Base-by-base conservation (phyloP, 2,329 filamentous ascomycete species). In the Exophiala phaeomuriformis region DNA sequence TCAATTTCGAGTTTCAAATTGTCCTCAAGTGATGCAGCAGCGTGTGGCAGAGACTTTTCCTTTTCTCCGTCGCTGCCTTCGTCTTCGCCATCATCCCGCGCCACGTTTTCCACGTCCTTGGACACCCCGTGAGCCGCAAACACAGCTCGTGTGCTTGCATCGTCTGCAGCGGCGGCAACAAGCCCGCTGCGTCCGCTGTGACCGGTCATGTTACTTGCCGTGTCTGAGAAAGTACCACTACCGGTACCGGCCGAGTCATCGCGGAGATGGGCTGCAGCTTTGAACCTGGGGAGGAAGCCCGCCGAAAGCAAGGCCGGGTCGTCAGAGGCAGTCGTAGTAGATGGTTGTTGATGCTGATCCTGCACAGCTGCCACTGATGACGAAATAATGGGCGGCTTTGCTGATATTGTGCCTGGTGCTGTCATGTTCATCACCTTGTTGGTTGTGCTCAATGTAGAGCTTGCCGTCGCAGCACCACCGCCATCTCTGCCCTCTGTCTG, bases 111-210 rank as follows among this genome's bases (percentile, higher is more conserved):
- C 4, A 27, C 28, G 36, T 32, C 49, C 40, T 53, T 50, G 29
- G 47, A 35, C n/a, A 64, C 54, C 7, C 62, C 62, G 5, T 60
- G 53, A 3, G 51, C 61, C 27, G 53, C 58, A 32, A 63, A 63
- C 2, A 64, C 54, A 1, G 62, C 61, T 30, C 47, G 47, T 8
- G 60, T 62, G 40, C 55, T 59, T 8, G 60, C 62, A 40, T 63
- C 53, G 41, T 62, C 56, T 3, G 56, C 19, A n/a, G 50, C 56
- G 4, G 56, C 19, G 19, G 50, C 32, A 1, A 50, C 19, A 19
- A 19, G 19, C 19, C 19, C 19, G 19, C 19, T 19, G 19, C 19
- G 36, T 6, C 42, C 49, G 42, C 55, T 61, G 6, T 52, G 48
- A 5, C 53, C 46, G 3, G 58, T 61, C 49, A 54, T 61, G 5